Percentiles rank a stretch among this genome's conserved stretches.
Conservation (phyloP, 2,329 filamentous ascomycete genomes). For the Passalora sequoiae region DNA sequence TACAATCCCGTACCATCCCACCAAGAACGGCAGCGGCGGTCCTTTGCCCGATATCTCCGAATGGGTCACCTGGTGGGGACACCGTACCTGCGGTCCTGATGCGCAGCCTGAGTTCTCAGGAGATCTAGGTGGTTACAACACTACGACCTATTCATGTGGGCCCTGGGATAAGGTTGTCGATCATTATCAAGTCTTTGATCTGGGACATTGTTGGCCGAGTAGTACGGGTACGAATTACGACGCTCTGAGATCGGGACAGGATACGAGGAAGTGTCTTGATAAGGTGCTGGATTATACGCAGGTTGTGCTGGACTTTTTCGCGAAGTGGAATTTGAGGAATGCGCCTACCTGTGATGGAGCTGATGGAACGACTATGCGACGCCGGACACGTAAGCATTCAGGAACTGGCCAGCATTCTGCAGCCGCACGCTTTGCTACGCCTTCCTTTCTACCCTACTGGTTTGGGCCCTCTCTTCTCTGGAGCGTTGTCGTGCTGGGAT, state of each 20-base stretch:
- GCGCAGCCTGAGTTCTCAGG: conserved; percentile 25
- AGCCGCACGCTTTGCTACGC: no score
- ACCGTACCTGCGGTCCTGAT: conserved; percentile 31
- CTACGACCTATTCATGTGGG: conserved; percentile 28
- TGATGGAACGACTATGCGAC: background rate
- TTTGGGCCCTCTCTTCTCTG: no score
- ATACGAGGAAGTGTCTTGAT: conserved; percentile 15
- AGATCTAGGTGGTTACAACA: conserved; percentile 28
- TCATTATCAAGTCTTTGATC: conserved; percentile 37
- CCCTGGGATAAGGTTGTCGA: conserved; percentile 33
- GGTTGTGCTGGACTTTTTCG: conserved; percentile 28
- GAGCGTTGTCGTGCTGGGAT: no score
- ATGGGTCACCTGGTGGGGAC: conserved; percentile 39
- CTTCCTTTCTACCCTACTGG: no score
- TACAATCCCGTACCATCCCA: conserved; percentile 39
- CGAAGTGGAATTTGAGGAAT: conserved; percentile 20
- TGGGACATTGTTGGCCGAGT: conserved; percentile 42
- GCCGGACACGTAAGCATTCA: no score
- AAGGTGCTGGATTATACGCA: conserved; percentile 24
- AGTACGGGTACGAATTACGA: conserved; percentile 21
- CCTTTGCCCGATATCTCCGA: conserved; percentile 26
- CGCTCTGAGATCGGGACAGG: conserved; percentile 13
- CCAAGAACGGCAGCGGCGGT: conserved; percentile 27
- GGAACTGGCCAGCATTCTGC: no score
- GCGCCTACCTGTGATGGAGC: conserved; percentile 21